A percentile compares a stretch with the other conserved stretches of the same genome.
Conservation (phyloP, 768 basidiomycete species). For the Serendipita sp. region DNA sequence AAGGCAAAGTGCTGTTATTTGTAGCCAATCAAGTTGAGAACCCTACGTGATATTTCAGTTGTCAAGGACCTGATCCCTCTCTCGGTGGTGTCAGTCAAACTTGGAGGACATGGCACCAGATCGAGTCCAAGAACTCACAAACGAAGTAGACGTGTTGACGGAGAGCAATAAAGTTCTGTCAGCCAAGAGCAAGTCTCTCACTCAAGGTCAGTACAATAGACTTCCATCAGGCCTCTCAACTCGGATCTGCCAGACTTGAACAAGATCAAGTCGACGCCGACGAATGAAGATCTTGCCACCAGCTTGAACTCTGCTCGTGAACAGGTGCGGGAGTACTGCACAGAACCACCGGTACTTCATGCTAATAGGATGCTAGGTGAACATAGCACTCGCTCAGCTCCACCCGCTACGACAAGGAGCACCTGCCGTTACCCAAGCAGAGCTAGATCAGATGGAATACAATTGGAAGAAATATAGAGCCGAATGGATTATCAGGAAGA, state of each 20-base stretch:
- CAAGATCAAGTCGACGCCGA: constrained; percentile 47
- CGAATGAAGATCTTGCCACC: constrained; percentile 44
- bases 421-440: constrained; percentile 51
- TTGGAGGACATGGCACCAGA: constrained; percentile 48
- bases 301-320: constrained; percentile 35
- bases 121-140: constrained; percentile 42
- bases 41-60: background rate
- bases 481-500: constrained; percentile 65
- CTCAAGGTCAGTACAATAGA: constrained; percentile 24
- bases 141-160: constrained; percentile 37
- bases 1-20: constrained; percentile 77
- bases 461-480: constrained; percentile 70
- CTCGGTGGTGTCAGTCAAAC: constrained; percentile 31
- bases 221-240: too few relatives aligned
- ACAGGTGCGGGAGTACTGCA: constrained; percentile 29
- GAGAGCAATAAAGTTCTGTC: constrained; percentile 42
- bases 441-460: constrained; percentile 46
- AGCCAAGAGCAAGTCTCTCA: constrained; percentile 34
- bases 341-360: constrained; percentile 7
- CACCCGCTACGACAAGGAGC: constrained; percentile 51
- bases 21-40: constrained; percentile 45
- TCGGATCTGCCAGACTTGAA: constrained; percentile 35
- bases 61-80: background rate
- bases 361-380: constrained; percentile 27
- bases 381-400: constrained; percentile 32